phyloP scores from a whole-genome alignment of 208 protist species.

The Leishmania martiniquensis region DNA sequence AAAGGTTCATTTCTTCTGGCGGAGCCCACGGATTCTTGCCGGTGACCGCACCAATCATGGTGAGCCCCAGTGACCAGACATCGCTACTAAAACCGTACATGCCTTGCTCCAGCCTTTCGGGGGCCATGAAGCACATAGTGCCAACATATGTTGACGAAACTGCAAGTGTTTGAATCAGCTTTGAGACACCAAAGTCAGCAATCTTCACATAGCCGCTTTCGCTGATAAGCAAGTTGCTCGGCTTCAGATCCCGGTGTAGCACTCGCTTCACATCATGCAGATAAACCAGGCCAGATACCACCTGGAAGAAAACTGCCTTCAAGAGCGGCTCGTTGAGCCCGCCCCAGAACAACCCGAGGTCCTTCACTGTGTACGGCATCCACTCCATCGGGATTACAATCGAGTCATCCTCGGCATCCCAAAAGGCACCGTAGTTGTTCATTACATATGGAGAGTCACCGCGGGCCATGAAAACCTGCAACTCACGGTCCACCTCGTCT shows the following conservation, averaged over 20 bases:
- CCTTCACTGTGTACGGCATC: constrained; percentile 90
- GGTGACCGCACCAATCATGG: constrained; percentile 81
- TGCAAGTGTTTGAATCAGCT: constrained; percentile 86
- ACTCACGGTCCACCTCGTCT: constrained; percentile 86
- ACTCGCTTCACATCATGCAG: constrained; percentile 87
- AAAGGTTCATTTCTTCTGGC: constrained; percentile 89
- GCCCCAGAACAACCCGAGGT: constrained; percentile 81
- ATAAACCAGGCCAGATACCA: constrained; percentile 83
- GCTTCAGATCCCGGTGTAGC: constrained; percentile 97
- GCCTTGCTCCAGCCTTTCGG: constrained; percentile 89
- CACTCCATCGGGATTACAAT: constrained; percentile 93
- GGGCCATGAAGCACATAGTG: constrained; percentile 96
- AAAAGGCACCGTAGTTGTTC: constrained; percentile 90
- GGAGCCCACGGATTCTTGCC: constrained; percentile 89
- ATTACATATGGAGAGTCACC: constrained; percentile 84
- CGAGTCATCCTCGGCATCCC: constrained; percentile 78
- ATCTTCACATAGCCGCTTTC: constrained; percentile 90
- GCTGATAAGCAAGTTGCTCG: constrained; percentile 97
- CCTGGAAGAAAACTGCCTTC: constrained; percentile 86
- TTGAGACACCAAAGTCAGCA: constrained; percentile 94
- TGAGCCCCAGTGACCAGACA: constrained; percentile 93
- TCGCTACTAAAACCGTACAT: constrained; percentile 93
- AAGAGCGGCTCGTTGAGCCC: constrained; percentile 83
- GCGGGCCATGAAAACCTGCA: constrained; percentile 82
- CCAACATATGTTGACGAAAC: constrained; percentile 93